phyloP scores from a whole-genome alignment of 1,284 basidiomycete species.

The Ustilago bromivora region DNA sequence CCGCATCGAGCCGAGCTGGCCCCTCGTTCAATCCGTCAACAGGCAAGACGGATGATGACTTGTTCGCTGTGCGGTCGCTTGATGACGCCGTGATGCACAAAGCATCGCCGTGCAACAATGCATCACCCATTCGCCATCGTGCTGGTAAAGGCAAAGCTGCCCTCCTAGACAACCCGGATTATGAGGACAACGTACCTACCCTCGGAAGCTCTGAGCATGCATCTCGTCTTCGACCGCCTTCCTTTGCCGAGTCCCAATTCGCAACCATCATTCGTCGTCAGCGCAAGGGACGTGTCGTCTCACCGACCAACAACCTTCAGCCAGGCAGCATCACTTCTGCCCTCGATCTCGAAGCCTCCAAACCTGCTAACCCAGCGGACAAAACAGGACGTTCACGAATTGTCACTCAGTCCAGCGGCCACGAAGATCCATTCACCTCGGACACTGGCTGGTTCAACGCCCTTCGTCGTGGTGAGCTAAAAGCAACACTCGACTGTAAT shows the following conservation, averaged over 20 bases:
- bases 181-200: neutral
- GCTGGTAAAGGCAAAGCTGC: conserved; percentile 22
- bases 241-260: conserved; percentile 58
- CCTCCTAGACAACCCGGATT: neutral
- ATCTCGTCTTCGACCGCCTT: conserved; percentile 35
- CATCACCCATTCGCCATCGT: conserved; percentile 35
- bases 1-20: neutral
- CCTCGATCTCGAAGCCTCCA: conserved; percentile 38
- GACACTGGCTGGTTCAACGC: conserved; percentile 26
- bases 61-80: neutral
- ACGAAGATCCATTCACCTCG: conserved; percentile 19
- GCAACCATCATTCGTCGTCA: conserved; percentile 60
- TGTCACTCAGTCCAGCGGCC: neutral
- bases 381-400: neutral
- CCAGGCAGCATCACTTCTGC: conserved; percentile 13
- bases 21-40: neutral
- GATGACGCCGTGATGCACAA: neutral
- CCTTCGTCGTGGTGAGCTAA: conserved; percentile 38
- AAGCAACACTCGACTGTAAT: conserved; percentile 8
- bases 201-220: neutral
- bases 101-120: neutral
- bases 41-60: neutral
- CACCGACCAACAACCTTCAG: conserved; percentile 37
- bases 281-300: conserved; percentile 52
- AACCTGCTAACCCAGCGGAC: neutral